A percentile compares a stretch with the other conserved stretches of the same genome.
phyloP scores from a whole-genome alignment of 1,284 basidiomycete genomes.

The Trichosporon sp. region DNA sequence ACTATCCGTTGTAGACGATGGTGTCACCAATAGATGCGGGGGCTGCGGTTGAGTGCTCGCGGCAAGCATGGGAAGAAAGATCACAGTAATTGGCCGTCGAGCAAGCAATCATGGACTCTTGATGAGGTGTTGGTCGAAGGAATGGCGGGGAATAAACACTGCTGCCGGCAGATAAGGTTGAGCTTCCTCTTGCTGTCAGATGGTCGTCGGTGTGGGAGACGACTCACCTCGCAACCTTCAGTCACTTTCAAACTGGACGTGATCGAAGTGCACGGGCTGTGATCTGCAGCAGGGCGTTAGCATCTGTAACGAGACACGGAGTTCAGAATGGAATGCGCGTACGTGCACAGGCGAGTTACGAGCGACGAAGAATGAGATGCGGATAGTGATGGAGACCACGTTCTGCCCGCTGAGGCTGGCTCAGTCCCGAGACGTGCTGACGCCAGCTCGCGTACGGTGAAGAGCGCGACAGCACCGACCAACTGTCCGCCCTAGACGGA shows the following conservation, averaged over 20 bases:
- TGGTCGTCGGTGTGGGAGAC: background rate
- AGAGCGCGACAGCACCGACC: no score
- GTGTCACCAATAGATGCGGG: constrained; percentile 13
- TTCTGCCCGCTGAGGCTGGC: background rate
- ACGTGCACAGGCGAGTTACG: background rate
- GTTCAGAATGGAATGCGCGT: background rate
- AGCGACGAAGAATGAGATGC: background rate
- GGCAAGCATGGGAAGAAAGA: background rate
- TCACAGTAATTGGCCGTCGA: background rate
- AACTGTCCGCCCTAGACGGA: no score
- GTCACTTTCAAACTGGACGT: background rate
- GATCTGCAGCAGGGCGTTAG: constrained; percentile 9
- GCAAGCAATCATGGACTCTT: constrained; percentile 1
- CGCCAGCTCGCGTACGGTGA: background rate
- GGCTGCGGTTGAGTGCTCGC: constrained; percentile 17
- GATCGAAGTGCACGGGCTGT: constrained; percentile 10
- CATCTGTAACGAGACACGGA: background rate
- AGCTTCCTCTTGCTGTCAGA: background rate
- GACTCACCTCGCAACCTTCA: constrained; percentile 5
- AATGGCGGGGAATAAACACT: background rate
- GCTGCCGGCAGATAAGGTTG: background rate
- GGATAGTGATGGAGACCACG: background rate
- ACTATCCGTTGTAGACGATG: constrained; percentile 2
- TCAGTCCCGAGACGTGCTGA: background rate
- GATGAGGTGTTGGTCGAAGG: background rate